Conservation (phyloP, 192 early-diverging fungal genomes). For the Coemansia sp. region DNA sequence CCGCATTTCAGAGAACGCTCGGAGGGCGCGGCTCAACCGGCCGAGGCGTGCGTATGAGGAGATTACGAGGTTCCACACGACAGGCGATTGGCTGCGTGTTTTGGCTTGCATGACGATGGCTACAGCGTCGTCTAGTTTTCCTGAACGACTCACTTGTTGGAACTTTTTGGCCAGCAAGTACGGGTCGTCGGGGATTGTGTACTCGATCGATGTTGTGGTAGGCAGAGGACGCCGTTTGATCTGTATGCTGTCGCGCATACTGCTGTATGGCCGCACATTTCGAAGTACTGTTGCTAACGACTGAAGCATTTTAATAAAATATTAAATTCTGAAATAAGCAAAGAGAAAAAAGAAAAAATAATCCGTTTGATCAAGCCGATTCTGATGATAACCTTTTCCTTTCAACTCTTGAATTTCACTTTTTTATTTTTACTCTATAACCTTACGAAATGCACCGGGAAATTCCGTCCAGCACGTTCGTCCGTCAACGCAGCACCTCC, state of each 20-base stretch:
- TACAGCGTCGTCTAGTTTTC: conserved; percentile 52
- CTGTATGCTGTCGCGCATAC: conserved; percentile 11
- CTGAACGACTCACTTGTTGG: conserved; percentile 21
- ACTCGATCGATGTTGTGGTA: conserved; percentile 39
- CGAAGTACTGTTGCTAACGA: background rate
- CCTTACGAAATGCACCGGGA: conserved; percentile 8
- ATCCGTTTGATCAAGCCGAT: background rate
- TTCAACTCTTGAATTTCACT: background rate
- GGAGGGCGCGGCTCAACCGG: conserved; percentile 35
- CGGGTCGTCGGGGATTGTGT: conserved; percentile 45
- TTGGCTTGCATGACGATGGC: conserved; percentile 52
- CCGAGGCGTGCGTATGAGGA: conserved; percentile 43
- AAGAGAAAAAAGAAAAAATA: background rate
- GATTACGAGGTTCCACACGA: conserved; percentile 55
- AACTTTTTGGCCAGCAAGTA: conserved; percentile 50
- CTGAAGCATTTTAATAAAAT: background rate
- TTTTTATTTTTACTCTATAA: background rate
- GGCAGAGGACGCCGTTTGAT: conserved; percentile 48
- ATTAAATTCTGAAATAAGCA: background rate
- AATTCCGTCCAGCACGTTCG: conserved; percentile 8
- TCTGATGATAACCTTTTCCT: background rate
- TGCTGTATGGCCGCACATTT: background rate
- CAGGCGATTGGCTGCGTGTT: conserved; percentile 28
- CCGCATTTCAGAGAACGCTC: conserved; percentile 49
- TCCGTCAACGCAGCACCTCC: conserved; percentile 3